Evolutionary conservation across 768 basidiomycete species (phyloP).

Genomic region (Leucogyrophana mollusca): DNA sequence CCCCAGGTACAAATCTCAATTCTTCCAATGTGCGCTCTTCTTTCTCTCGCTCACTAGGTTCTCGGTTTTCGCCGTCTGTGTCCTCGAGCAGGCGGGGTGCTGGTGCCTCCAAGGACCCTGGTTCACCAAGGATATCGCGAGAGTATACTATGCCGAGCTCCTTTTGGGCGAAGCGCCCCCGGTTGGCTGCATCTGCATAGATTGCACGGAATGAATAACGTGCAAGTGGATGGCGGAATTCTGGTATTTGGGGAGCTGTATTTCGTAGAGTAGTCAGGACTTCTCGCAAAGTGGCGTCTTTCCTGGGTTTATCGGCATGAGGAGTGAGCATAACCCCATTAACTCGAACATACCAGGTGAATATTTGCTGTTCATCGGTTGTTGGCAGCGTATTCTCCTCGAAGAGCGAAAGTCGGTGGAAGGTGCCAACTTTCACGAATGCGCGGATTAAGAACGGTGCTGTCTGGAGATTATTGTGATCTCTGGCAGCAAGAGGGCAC

Average conservation of each 20-base stretch:
- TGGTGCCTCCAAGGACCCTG: slow-evolving; percentile 54
- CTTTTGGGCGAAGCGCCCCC: slow-evolving; percentile 71
- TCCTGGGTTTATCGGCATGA: slow-evolving; percentile 43
- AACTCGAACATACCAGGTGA: slow-evolving; percentile 67
- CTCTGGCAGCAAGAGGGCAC: not conserved
- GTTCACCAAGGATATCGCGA: slow-evolving; percentile 81
- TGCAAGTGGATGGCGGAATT: slow-evolving; percentile 80
- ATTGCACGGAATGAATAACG: slow-evolving; percentile 80
- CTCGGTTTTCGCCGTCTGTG: slow-evolving; percentile 28
- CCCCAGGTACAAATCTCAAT: slow-evolving; percentile 76
- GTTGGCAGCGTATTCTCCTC: slow-evolving; percentile 77
- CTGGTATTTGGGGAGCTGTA: slow-evolving; percentile 61
- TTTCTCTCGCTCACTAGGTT: slow-evolving; percentile 44
- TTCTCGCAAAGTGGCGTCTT: slow-evolving; percentile 79
- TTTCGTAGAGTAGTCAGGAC: slow-evolving; percentile 75
- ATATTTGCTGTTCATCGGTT: slow-evolving; percentile 80
- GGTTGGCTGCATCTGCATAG: slow-evolving; percentile 70
- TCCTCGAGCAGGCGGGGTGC: slow-evolving; percentile 65
- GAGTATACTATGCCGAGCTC: slow-evolving; percentile 83
- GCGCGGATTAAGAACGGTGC: slow-evolving; percentile 80
- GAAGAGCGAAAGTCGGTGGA: slow-evolving; percentile 72
- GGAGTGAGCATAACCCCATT: not conserved
- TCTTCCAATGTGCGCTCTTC: slow-evolving; percentile 78
- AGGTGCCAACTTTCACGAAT: slow-evolving; percentile 79
- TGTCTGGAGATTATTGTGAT: slow-evolving; percentile 42